Evolutionary conservation across 73 alveolate genomes (phyloP), one percentile per base, ranked within the genome.

Genomic region (Uronychia binucleata): DNA sequence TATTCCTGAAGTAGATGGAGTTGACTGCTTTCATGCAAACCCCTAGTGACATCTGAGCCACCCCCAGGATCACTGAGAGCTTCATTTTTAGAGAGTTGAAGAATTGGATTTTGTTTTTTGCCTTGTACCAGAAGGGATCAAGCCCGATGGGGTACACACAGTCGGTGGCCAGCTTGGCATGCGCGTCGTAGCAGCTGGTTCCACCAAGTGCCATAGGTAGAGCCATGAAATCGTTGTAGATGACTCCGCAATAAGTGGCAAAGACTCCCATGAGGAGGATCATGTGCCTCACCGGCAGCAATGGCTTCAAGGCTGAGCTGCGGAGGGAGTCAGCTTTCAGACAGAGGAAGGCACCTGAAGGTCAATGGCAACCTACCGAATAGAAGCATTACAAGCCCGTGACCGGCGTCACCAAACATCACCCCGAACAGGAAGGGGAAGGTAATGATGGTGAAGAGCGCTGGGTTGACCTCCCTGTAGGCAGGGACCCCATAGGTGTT

Each of bases 331-430:
- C 58, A 1, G 81, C 85, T 78, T 11, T 89, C 80, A 74, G 92
- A 93, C 78, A 93, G 75, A 84, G 95, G 82, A 35, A 96, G 77
- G 83, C 94, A 91, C 31, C 83, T 57, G 0, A n/a, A n/a, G n/a
- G n/a, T n/a, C n/a, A n/a, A n/a, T n/a, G n/a, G n/a, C n/a, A n/a
- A n/a, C n/a, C n/a, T n/a, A n/a, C 98, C 98, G 35, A 95, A 83
- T 28, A 92, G 59, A 57, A 96, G 81, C 82, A 98, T 79, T 35
- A 97, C 81, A 59, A 91, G 85, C 8, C 99, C 99, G 90, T 98
- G 99, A 8, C 99, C 99, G 34, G 97, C 95, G 93, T 98, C 99
- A 0, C 99, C 99, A 93, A 98, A 98, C 99, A 98, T 98, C 19
- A 98, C 93, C 31, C 99, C 99, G 79, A 98, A 98, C 90, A 97